Conservation (phyloP, 75 land plant species). For the Cryptomeria japonica region DNA sequence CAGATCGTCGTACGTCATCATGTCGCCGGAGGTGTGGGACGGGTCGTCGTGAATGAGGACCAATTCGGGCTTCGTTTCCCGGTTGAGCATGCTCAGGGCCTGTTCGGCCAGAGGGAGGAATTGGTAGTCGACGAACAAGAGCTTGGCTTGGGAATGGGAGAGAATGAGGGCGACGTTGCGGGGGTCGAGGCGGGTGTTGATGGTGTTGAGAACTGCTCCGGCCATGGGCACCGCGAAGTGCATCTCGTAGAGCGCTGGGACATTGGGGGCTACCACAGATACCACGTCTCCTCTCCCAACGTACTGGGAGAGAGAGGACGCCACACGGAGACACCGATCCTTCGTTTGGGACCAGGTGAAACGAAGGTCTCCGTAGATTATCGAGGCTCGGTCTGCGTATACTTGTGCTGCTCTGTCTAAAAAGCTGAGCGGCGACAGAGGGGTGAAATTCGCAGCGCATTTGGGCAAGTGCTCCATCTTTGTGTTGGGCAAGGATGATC, state of each 20-base stretch:
- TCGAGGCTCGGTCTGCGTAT: constrained; percentile 22
- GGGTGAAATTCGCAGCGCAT: constrained; percentile 30
- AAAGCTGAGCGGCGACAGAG: constrained; percentile 42
- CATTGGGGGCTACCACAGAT: constrained; percentile 43
- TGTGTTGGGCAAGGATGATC: too few species aligned
- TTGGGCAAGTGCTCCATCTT: constrained; percentile 30
- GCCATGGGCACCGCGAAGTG: constrained; percentile 57
- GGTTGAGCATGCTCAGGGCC: constrained; percentile 7
- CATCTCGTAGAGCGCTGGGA: constrained; percentile 42
- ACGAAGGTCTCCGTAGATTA: constrained; percentile 28
- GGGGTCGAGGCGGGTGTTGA: constrained; percentile 49
- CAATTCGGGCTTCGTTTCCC: not conserved
- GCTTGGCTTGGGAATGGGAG: constrained; percentile 32
- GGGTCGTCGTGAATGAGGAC: constrained; percentile 1
- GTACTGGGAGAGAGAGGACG: constrained; percentile 16
- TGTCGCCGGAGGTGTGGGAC: not conserved
- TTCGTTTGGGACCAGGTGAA: constrained; percentile 39
- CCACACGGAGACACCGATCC: constrained; percentile 43
- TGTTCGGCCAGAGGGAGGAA: constrained; percentile 24
- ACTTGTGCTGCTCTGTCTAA: constrained; percentile 29
- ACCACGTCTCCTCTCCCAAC: constrained; percentile 24
- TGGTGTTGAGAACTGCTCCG: constrained; percentile 43
- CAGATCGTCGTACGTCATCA: constrained; percentile 27
- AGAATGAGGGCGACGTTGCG: constrained; percentile 30
- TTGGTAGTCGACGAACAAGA: constrained; percentile 36